phyloP scores from a whole-genome alignment of 139 green algal genomes.

The Bryopsis sp. region DNA sequence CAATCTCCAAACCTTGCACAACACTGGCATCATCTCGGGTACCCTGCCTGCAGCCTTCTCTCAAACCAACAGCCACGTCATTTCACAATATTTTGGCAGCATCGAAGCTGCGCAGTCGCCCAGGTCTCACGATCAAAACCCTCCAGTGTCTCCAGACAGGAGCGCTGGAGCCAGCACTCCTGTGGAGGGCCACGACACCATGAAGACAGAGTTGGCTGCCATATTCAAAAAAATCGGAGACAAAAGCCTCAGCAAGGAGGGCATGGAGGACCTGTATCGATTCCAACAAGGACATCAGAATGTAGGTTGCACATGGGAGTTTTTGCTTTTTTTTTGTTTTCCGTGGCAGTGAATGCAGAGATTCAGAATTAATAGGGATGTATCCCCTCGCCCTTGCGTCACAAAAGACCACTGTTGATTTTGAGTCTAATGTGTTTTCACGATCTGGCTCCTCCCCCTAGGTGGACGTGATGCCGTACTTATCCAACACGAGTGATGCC shows the following conservation, averaged over 20 bases:
- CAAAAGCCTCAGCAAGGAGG: conserved; percentile 38
- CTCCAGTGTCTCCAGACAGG: background rate
- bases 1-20: conserved; percentile 65
- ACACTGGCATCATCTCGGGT: conserved; percentile 15
- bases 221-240: conserved; percentile 74
- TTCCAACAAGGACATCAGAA: conserved; percentile 12
- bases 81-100: conserved; percentile 6
- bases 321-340: too few species aligned
- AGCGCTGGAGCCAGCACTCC: background rate
- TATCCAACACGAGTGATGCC: conserved; percentile 13
- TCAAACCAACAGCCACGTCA: too few species aligned
- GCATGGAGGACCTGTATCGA: conserved; percentile 11
- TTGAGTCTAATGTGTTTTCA: too few species aligned
- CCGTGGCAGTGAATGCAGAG: too few species aligned
- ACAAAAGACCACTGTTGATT: too few species aligned
- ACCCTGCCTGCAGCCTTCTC: background rate
- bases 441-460: too few species aligned
- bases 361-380: too few species aligned
- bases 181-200: background rate
- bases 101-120: background rate
- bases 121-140: background rate
- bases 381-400: too few species aligned
- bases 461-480: conserved; percentile 9
- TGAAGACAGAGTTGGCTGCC: conserved; percentile 30
- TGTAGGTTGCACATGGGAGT: too few species aligned